Evolutionary conservation across 441 rosid genomes (phyloP).

Genomic region (Adansonia rubrostipa): DNA sequence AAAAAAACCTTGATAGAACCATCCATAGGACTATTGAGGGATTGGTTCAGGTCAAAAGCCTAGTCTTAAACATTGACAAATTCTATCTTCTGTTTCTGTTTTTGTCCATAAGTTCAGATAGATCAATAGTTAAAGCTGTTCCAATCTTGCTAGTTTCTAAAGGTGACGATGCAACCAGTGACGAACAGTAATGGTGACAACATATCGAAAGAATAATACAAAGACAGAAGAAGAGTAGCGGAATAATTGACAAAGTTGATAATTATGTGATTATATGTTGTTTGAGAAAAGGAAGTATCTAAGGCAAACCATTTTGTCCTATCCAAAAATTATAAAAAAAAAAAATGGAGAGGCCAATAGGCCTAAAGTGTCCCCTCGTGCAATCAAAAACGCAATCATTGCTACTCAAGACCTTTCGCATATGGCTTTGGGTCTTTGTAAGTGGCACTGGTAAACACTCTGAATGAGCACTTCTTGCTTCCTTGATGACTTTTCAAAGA

Average conservation of each 20-base stretch:
- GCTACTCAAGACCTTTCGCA: slow-evolving; percentile 32
- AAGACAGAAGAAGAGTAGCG: neutral
- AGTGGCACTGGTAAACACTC: slow-evolving; percentile 32
- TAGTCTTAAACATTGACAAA: neutral
- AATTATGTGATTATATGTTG: slow-evolving; percentile 9
- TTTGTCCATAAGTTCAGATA: neutral
- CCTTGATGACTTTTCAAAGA: slow-evolving; percentile 17
- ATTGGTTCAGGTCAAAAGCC: neutral
- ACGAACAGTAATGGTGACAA: slow-evolving; percentile 7
- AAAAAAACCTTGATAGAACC: neutral
- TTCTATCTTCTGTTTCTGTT: neutral
- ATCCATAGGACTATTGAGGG: neutral
- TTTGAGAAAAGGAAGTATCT: neutral
- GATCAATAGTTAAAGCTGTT: neutral
- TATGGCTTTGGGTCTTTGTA: slow-evolving; percentile 28
- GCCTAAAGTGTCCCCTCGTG: slow-evolving; percentile 28
- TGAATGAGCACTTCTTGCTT: slow-evolving; percentile 24
- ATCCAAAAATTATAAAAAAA: slow-evolving; percentile 2
- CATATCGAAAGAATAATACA: slow-evolving; percentile 17
- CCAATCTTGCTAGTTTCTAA: neutral
- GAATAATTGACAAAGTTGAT: slow-evolving; percentile 8
- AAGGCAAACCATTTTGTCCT: slow-evolving; percentile 30
- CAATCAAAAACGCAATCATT: slow-evolving; percentile 37
- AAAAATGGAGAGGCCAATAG: slow-evolving; percentile 27
- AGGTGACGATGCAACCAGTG: slow-evolving; percentile 15